Conservation (phyloP, 306 rosid species). For the Quercus gilva region DNA sequence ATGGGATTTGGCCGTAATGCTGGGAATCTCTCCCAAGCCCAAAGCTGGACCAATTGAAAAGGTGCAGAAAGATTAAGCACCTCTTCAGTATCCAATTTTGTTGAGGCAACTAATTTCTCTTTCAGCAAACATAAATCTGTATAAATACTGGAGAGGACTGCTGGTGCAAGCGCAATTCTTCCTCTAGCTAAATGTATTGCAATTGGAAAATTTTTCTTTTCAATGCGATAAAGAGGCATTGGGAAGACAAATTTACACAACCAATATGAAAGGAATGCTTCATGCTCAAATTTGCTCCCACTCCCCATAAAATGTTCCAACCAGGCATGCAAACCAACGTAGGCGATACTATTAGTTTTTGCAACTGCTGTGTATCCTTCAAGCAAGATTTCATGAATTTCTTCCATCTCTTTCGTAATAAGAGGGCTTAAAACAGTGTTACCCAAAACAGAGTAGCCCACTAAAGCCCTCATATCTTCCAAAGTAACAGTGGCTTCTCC, state of each 20-base stretch:
- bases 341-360: too few species aligned
- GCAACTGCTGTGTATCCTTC: too few species aligned
- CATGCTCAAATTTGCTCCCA: not conserved
- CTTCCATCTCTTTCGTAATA: too few species aligned
- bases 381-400: too few species aligned
- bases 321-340: not conserved
- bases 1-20: not conserved
- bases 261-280: constrained; percentile 1
- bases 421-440: too few species aligned
- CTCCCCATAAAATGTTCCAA: not conserved
- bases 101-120: not conserved
- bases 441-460: too few species aligned
- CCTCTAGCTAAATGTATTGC: constrained; percentile 20
- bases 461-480: too few species aligned
- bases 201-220: not conserved
- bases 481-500: too few species aligned
- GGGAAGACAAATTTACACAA: not conserved
- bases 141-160: constrained; percentile 17
- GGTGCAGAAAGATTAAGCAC: constrained; percentile 25
- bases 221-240: not conserved
- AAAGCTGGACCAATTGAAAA: constrained; percentile 45
- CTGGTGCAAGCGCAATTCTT: constrained; percentile 14
- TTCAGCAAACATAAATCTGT: constrained; percentile 1
- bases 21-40: constrained; percentile 60
- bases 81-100: not conserved